A percentile compares a stretch with the other conserved stretches of the same genome.
Conservation (phyloP, 2,329 filamentous ascomycete genomes). For the Pseudopithomyces maydicus region DNA sequence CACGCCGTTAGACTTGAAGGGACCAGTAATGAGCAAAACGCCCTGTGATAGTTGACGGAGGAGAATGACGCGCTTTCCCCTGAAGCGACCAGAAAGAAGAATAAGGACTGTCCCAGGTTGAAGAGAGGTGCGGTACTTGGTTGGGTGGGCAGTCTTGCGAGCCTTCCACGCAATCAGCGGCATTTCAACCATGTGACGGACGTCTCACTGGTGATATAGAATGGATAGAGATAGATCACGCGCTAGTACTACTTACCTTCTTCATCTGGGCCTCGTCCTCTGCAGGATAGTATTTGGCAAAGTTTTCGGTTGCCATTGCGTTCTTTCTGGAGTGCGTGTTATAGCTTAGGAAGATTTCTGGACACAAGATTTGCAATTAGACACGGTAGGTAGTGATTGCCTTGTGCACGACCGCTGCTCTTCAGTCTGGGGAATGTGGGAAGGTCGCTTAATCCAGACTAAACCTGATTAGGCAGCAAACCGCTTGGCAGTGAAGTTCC, state of each 20-base stretch:
- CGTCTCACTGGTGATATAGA: background rate
- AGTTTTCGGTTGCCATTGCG: constrained; percentile 66
- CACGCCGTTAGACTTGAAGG: constrained; percentile 99
- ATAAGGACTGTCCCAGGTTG: constrained; percentile 95
- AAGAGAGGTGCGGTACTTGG: constrained; percentile 86
- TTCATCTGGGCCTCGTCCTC: constrained; percentile 87
- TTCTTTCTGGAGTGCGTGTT: background rate
- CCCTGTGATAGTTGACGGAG: constrained; percentile 96
- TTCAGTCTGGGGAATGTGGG: constrained; percentile 1
- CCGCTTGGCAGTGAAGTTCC: constrained; percentile 2
- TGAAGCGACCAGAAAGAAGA: constrained; percentile 98
- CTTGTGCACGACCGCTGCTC: background rate
- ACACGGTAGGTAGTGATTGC: background rate
- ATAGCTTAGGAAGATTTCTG: background rate
- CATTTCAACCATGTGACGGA: background rate
- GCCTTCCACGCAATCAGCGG: constrained; percentile 61
- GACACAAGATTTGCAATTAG: background rate
- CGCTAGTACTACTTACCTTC: constrained; percentile 75
- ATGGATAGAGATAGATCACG: background rate
- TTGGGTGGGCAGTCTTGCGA: constrained; percentile 88
- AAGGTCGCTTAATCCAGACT: constrained; percentile 1
- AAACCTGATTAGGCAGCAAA: background rate
- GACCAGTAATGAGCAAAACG: constrained; percentile 96
- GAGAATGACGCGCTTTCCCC: constrained; percentile 98
- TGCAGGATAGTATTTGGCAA: constrained; percentile 97